Conservation (phyloP, 257 asterid species). For the Ilex aquifolium region DNA sequence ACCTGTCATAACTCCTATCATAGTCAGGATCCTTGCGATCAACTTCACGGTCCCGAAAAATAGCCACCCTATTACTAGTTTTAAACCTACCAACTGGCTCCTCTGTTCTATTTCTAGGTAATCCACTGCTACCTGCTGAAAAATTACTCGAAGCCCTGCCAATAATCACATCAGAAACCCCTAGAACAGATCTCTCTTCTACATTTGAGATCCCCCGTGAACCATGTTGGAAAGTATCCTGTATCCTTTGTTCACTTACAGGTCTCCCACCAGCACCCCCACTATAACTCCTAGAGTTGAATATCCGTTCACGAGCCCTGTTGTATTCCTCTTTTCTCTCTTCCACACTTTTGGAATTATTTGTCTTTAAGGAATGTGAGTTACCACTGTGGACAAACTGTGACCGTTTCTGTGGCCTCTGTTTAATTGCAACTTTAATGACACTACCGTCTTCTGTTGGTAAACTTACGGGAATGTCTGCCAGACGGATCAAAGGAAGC, state of each 20-base stretch:
- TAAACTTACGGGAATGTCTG: slow-evolving; percentile 57
- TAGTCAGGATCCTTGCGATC: slow-evolving; percentile 98
- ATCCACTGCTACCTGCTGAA: slow-evolving; percentile 62
- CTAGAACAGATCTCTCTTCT: slow-evolving; percentile 47
- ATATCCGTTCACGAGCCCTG: slow-evolving; percentile 96
- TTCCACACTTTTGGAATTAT: slow-evolving; percentile 84
- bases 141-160: slow-evolving; percentile 60
- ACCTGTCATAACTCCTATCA: slow-evolving; percentile 93
- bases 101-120: slow-evolving; percentile 71
- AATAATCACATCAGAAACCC: slow-evolving; percentile 42
- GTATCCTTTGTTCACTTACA: slow-evolving; percentile 59
- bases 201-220: slow-evolving; percentile 36
- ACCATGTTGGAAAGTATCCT: slow-evolving; percentile 51
- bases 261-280: slow-evolving; percentile 49
- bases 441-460: slow-evolving; percentile 54
- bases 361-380: slow-evolving; percentile 44
- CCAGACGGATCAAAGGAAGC: slow-evolving; percentile 69
- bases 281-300: slow-evolving; percentile 60
- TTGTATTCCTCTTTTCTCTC: slow-evolving; percentile 97
- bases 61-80: slow-evolving; percentile 75
- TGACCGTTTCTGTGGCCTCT: slow-evolving; percentile 89
- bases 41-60: slow-evolving; percentile 87
- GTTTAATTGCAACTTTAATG: slow-evolving; percentile 73
- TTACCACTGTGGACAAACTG: slow-evolving; percentile 30
- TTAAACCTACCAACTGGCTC: slow-evolving; percentile 65